These are phyloP conservation scores for Pythium folliculosum DNA, from an alignment of 352 stramenopile species.

Conservation along the genomic window DNA sequence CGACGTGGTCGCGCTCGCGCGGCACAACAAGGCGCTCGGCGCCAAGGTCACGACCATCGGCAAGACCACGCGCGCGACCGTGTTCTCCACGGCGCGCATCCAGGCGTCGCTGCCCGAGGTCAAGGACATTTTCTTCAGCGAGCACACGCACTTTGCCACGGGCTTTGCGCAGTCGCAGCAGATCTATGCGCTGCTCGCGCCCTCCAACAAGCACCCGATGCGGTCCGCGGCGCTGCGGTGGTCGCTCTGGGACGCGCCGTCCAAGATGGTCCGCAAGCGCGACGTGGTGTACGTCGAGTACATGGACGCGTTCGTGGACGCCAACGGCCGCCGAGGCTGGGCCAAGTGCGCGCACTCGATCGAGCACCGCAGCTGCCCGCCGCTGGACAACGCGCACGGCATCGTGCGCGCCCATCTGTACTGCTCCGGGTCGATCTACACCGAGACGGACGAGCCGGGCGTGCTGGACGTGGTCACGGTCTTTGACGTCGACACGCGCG, in stretches of 20 bases:
- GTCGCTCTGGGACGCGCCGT: slow-evolving; percentile 66
- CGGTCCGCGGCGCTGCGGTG: slow-evolving; percentile 59
- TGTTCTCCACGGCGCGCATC: slow-evolving; percentile 49
- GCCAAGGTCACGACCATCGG: slow-evolving; percentile 50
- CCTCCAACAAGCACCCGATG: slow-evolving; percentile 46
- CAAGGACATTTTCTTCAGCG: slow-evolving; percentile 59
- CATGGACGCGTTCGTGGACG: slow-evolving; percentile 65
- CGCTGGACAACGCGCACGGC: slow-evolving; percentile 50
- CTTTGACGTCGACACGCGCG: slow-evolving; percentile 65
- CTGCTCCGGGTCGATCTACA: slow-evolving; percentile 66
- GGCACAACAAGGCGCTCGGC: slow-evolving; percentile 13
- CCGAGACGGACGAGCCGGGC: slow-evolving; percentile 47
- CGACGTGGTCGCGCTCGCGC: slow-evolving; percentile 21
- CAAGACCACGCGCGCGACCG: slow-evolving; percentile 53
- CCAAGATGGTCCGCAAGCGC: slow-evolving; percentile 56
- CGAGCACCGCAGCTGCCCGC: slow-evolving; percentile 59
- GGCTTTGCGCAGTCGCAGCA: slow-evolving; percentile 63
- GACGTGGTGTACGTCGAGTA: slow-evolving; percentile 71
- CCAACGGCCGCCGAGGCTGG: slow-evolving; percentile 58
- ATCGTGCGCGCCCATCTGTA: slow-evolving; percentile 58
- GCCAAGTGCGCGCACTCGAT: slow-evolving; percentile 64
- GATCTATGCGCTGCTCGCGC: slow-evolving; percentile 53
- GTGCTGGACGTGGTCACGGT: slow-evolving; percentile 58
- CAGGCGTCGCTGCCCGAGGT: slow-evolving; percentile 53
- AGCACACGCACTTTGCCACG: slow-evolving; percentile 60